Evolutionary conservation across 306 rosid species (phyloP).

Genomic region (Cucumis cinereus): DNA sequence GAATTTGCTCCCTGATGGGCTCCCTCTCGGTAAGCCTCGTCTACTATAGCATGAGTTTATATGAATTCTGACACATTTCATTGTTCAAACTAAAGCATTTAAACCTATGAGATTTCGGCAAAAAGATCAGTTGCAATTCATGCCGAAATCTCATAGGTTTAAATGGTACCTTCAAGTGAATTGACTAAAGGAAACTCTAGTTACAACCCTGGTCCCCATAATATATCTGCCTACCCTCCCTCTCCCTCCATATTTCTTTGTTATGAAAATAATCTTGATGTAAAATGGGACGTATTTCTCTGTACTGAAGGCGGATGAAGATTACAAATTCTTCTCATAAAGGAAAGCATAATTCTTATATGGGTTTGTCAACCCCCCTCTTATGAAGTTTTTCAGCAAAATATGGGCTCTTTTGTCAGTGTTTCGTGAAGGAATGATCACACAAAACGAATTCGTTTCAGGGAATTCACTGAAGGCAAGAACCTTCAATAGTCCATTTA

Average conservation of each 20-base stretch:
- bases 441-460: too few species aligned
- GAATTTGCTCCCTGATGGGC: conserved; percentile 88
- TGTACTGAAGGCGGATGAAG: not conserved
- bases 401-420: too few species aligned
- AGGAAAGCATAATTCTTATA: not conserved
- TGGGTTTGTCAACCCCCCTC: not conserved
- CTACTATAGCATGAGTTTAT: not conserved
- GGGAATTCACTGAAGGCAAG: not conserved
- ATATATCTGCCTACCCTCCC: not conserved
- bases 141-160: too few species aligned
- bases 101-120: not conserved
- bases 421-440: too few species aligned
- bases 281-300: not conserved
- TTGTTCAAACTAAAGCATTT: not conserved
- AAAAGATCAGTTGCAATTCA: too few species aligned
- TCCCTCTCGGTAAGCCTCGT: conserved; percentile 57
- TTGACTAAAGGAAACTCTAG: not conserved
- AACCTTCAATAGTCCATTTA: not conserved
- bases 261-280: not conserved
- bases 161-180: not conserved
- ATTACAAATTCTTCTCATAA: not conserved
- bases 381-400: too few species aligned
- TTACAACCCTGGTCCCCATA: not conserved
- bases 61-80: not conserved
- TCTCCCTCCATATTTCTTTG: not conserved